phyloP scores from a whole-genome alignment of 148 eudicot genomes.

The Cornus controversa region DNA sequence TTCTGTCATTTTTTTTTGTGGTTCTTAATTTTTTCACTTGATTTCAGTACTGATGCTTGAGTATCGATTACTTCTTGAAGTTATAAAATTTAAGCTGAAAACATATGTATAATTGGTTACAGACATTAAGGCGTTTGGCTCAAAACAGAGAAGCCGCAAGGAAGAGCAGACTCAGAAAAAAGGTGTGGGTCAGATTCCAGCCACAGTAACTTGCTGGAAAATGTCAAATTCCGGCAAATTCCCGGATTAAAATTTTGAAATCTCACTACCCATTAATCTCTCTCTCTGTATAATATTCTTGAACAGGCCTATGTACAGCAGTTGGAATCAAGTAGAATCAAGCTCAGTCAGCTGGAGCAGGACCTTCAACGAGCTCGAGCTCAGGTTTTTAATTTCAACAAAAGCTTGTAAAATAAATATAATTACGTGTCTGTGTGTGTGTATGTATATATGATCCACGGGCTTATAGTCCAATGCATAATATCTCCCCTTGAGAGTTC shows the following conservation, averaged over 20 bases:
- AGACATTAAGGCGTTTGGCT: conserved; percentile 96
- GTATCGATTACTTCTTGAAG: not conserved
- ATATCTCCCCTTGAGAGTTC: no score
- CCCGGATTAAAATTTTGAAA: not conserved
- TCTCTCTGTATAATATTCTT: not conserved
- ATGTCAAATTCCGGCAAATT: not conserved
- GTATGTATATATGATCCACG: no score
- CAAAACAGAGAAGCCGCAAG: conserved; percentile 99
- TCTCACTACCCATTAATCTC: not conserved
- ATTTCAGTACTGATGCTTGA: not conserved
- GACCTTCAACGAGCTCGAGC: conserved; percentile 86
- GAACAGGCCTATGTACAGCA: conserved; percentile 90
- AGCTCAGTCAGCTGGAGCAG: conserved; percentile 83
- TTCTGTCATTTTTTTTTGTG: not conserved
- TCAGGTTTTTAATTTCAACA: conserved; percentile 46
- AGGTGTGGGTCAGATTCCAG: conserved; percentile 30
- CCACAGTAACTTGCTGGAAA: not conserved
- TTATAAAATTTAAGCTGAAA: not conserved
- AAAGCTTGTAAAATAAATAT: not conserved
- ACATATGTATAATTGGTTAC: conserved; percentile 7
- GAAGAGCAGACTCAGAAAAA: conserved; percentile 92
- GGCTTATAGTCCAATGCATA: no score
- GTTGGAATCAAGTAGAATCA: conserved; percentile 85
- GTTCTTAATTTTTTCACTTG: not conserved
- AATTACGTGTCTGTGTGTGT: not conserved